Evolutionary conservation across 352 stramenopile species (phyloP).

Genomic region (Phytophthora tentaculata): DNA sequence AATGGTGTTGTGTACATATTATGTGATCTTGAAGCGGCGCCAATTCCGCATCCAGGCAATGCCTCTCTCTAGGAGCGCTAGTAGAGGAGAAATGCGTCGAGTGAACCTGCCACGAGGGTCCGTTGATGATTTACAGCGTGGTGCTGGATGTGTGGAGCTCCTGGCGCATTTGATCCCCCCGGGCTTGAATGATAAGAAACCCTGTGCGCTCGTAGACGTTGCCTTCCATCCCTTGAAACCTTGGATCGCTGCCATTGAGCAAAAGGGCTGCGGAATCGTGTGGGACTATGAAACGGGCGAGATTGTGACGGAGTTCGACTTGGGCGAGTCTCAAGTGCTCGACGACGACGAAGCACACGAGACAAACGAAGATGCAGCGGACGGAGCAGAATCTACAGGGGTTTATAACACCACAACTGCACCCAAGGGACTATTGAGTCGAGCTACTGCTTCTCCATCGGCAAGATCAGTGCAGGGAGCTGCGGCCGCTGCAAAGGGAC

Average conservation of each 20-base stretch:
- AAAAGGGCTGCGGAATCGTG: conserved; percentile 61
- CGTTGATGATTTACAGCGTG: conserved; percentile 69
- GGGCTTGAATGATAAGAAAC: conserved; percentile 73
- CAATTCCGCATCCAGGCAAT: not conserved
- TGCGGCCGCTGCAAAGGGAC: conserved; percentile 21
- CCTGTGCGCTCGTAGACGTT: conserved; percentile 67
- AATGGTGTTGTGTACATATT: conserved; percentile 17
- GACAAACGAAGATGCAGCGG: conserved; percentile 16
- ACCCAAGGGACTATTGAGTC: conserved; percentile 48
- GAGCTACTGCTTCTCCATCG: conserved; percentile 48
- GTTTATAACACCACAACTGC: conserved; percentile 4
- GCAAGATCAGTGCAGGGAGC: conserved; percentile 36
- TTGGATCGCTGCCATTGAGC: conserved; percentile 74
- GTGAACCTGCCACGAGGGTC: conserved; percentile 48
- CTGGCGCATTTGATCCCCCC: conserved; percentile 56
- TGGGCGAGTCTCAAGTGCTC: conserved; percentile 56
- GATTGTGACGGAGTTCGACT: conserved; percentile 66
- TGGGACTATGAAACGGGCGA: conserved; percentile 83
- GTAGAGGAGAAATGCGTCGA: conserved; percentile 10
- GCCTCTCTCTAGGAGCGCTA: not conserved
- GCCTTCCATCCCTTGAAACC: conserved; percentile 68
- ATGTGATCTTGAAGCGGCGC: conserved; percentile 35
- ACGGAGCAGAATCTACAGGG: not conserved
- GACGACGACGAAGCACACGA: conserved; percentile 36
- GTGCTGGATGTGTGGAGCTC: conserved; percentile 59